These are phyloP conservation scores for Yamagishiella unicocca DNA, from an alignment of 139 green algal species.

Conservation along the genomic window DNA sequence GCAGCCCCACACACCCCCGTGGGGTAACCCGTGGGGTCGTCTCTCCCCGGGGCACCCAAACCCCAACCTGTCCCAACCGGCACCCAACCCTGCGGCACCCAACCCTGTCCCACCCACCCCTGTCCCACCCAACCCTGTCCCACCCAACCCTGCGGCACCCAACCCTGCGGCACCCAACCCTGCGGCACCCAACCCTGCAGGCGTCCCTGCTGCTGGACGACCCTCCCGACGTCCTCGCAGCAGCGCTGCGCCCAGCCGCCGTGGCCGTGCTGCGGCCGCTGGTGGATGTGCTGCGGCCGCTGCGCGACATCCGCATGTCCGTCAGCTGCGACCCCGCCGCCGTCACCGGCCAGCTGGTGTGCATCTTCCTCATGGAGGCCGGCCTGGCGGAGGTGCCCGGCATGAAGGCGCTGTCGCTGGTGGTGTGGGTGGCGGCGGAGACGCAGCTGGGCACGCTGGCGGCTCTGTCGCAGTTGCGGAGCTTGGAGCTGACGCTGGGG, in stretches of 20 bases:
- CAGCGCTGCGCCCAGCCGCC: conserved; percentile 21
- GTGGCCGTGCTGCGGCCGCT: conserved; percentile 21
- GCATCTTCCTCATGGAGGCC: conserved; percentile 21
- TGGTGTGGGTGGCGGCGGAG: conserved; percentile 44
- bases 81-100: too few relatives aligned
- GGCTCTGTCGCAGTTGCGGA: conserved; percentile 26
- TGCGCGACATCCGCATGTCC: neutral
- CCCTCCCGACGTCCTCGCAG: conserved; percentile 16
- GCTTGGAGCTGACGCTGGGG: conserved; percentile 38
- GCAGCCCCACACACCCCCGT: too few relatives aligned
- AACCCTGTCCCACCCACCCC: too few relatives aligned
- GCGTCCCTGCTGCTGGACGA: conserved; percentile 12
- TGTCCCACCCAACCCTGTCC: too few relatives aligned
- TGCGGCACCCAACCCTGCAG: too few relatives aligned
- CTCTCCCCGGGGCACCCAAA: too few relatives aligned
- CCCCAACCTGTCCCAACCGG: too few relatives aligned
- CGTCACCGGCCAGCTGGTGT: conserved; percentile 37
- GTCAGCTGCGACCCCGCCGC: conserved; percentile 35
- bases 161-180: too few relatives aligned
- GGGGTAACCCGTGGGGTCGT: too few relatives aligned
- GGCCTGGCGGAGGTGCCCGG: neutral
- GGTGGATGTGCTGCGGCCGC: neutral
- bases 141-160: too few relatives aligned
- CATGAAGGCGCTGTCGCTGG: conserved; percentile 11
- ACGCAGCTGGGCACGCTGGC: conserved; percentile 35